Evolutionary conservation across 148 eudicot genomes (phyloP), one percentile per base, ranked within the genome.

Genomic region (Rhododendron ovatum): DNA sequence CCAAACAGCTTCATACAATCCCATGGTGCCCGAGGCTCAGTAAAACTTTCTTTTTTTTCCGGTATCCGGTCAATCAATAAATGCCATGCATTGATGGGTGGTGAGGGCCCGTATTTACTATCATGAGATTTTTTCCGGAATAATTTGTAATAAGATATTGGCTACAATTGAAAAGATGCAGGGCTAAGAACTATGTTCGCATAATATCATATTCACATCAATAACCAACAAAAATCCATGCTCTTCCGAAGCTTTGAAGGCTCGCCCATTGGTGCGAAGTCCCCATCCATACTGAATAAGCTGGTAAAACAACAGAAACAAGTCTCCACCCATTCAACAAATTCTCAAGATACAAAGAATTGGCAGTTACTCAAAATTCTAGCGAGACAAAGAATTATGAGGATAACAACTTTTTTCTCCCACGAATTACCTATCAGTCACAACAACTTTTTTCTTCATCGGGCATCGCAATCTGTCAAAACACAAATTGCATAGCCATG

Each of bases 251-350:
- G 99, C 85, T 89, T 89, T 57, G 88, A 92, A 83, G 95, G 98
- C 90, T 92, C 94, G 65, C 50, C 71, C 95, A 97, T 92, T 48
- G 98, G 99, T 87, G 99, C 99, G 82, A 97, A 94, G 88, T 97
- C 99, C 87, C 99, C 99, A 90, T 97, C 99, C 99, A 95, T 97
- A 86, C 99, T 97, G 89, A 97, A 95, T 88, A 97, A 90, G 96
- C 99, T 96, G 98, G 83, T 81, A 81, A 82, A 24, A 59, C 9
- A 37, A 63, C 10, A 61, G 51, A 63, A 20, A 41, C 39, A 59
- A 63, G 84, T 22, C 15, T 24, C 50, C 59, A 41, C n/a, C 26
- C 47, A 43, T 37, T 37, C 74, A 22, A 41, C 50, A 20, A 59
- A 37, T 61, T 20, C 11, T 63, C 41, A 65, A 37, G 53, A 74